Evolutionary conservation across 2,329 filamentous ascomycete genomes (phyloP).

Genomic region (Paraphaeosphaeria minitans): DNA sequence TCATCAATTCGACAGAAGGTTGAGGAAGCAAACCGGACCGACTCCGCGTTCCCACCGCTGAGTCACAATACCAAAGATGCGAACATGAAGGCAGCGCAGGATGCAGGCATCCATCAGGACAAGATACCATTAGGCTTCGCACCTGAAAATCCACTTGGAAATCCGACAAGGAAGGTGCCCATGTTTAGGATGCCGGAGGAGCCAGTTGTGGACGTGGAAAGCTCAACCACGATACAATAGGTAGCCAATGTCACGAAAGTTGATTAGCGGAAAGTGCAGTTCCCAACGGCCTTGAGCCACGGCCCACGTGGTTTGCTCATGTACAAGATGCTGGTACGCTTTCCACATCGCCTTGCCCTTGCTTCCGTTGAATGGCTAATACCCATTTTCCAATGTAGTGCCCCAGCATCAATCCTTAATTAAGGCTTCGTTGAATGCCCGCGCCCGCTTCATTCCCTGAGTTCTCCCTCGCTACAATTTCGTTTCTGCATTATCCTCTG

Average conservation of each 20-base stretch:
- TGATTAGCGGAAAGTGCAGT: neutral
- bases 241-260: neutral
- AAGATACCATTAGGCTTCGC: conserved; percentile 18
- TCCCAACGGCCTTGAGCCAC: no score
- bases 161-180: conserved; percentile 42
- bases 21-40: conserved; percentile 21
- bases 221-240: conserved; percentile 26
- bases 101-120: neutral
- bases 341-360: neutral
- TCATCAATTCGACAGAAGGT: conserved; percentile 30
- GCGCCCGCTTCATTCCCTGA: no score
- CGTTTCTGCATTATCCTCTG: no score
- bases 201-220: conserved; percentile 48
- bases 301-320: neutral
- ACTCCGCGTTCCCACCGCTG: conserved; percentile 17
- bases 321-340: neutral
- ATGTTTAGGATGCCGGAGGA: conserved; percentile 52
- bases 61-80: conserved; percentile 10
- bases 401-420: no score
- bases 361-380: neutral
- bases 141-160: conserved; percentile 25
- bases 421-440: no score
- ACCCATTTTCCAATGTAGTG: no score
- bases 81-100: neutral
- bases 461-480: no score